phyloP scores from a whole-genome alignment of 2,329 filamentous ascomycete species.

The Hypoxylon sp. region DNA sequence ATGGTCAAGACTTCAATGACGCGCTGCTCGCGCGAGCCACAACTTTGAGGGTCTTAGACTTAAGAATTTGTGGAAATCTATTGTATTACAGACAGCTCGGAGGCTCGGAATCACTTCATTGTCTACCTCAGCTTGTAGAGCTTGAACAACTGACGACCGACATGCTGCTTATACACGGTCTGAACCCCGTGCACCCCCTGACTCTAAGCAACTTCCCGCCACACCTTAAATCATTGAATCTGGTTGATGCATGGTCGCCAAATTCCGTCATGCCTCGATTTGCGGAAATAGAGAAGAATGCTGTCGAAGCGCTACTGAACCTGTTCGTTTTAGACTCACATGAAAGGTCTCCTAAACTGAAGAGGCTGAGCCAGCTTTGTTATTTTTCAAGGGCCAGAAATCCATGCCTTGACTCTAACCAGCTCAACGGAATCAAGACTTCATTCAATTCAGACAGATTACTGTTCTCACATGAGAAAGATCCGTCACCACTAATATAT shows the following conservation, averaged over 20 bases:
- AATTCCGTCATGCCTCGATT: neutral
- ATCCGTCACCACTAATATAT: neutral
- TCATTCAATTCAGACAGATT: neutral
- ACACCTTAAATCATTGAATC: slow-evolving; percentile 15
- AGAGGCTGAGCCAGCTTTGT: neutral
- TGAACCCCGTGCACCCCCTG: neutral
- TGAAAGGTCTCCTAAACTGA: neutral
- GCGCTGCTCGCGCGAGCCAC: slow-evolving; percentile 9
- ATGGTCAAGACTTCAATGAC: slow-evolving; percentile 15
- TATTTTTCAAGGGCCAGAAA: neutral
- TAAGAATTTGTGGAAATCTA: slow-evolving; percentile 17
- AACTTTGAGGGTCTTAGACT: slow-evolving; percentile 29
- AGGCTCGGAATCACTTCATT: neutral
- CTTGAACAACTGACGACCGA: slow-evolving; percentile 28
- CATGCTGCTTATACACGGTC: slow-evolving; percentile 10
- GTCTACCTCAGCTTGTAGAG: slow-evolving; percentile 10
- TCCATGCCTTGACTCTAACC: neutral
- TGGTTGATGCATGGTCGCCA: slow-evolving; percentile 6
- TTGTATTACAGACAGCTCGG: slow-evolving; percentile 19
- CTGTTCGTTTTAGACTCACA: neutral
- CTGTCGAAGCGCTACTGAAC: neutral
- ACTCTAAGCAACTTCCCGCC: slow-evolving; percentile 10
- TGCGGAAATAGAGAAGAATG: neutral
- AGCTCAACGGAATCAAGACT: neutral
- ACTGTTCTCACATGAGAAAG: neutral